Evolutionary conservation across 1,284 basidiomycete species (phyloP), one percentile per base, ranked within the genome.

Genomic region (Tausonia pullulans): DNA sequence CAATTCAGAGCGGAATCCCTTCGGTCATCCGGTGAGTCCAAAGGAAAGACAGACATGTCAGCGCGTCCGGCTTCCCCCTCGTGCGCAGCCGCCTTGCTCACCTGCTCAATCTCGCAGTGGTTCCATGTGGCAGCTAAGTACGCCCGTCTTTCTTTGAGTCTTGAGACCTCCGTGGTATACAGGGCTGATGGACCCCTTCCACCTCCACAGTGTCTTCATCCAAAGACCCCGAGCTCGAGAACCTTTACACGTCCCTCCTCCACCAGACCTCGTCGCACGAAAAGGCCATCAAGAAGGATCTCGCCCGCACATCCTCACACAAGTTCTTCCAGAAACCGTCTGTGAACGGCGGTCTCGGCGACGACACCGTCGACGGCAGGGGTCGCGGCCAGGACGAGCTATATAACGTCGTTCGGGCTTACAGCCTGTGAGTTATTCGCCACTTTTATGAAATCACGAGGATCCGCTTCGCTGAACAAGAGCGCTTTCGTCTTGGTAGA

Each of bases 341-440:
- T 27, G 27, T 27, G 27, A 11, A 55, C 48, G 16, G 41, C 11
- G 39, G 45, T 1, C 39, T 48, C 16, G 56, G 56, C 6, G 14
- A 40, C 16, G 44, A 62, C 55, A 27, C 27, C 27, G 48, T 54
- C 1, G 64, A 74, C 41, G 88, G 90, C 67, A 89, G 88, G 2
- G 93, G 93, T 1, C 86, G 92, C 27, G 95, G 95, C 0, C 94
- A 98, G 74, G 95, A 97, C 75, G 92, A 95, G 70, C 77, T 98
- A 49, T 97, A 94, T 80, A 97, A 97, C 74, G 94, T 99, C 58
- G 82, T 97, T 53, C 98, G 98, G 76, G 96, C 95, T 7, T 98
- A 98, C 74, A 96, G 93, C 44, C 73, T 98, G 82, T 88, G 76
- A 72, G 82, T 71, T 4, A 3, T 16, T 27, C 27, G 27, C 27